Evolutionary conservation across 352 stramenopile genomes (phyloP).

Genomic region (Phytophthora vignae): DNA sequence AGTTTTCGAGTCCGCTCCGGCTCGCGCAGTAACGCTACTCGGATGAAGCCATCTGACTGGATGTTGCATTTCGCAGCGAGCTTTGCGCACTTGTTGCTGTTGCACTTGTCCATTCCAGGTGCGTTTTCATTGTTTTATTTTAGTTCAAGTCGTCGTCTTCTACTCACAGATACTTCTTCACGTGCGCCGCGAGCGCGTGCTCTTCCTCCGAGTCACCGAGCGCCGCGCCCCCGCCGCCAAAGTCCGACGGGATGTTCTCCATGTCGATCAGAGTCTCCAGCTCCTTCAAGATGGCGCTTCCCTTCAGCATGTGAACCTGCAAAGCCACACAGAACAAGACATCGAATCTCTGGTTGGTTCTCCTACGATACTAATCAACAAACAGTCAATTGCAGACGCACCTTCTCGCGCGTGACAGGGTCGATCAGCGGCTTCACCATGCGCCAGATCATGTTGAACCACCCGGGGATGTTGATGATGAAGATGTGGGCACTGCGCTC

Average conservation of each 20-base stretch:
- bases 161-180: constrained; percentile 71
- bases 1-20: not conserved
- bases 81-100: not conserved
- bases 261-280: constrained; percentile 76
- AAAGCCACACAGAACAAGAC: constrained; percentile 18
- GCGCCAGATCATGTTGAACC: constrained; percentile 95
- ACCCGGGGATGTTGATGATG: constrained; percentile 96
- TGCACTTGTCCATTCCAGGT: constrained; percentile 26
- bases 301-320: constrained; percentile 87
- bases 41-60: constrained; percentile 14
- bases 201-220: constrained; percentile 83
- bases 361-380: not conserved
- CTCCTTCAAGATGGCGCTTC: constrained; percentile 76
- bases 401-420: constrained; percentile 95
- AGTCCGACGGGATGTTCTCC: constrained; percentile 75
- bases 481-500: constrained; percentile 95
- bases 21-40: not conserved
- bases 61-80: not conserved
- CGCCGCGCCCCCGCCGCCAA: constrained; percentile 64
- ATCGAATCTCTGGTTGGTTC: constrained; percentile 1
- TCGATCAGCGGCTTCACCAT: constrained; percentile 94
- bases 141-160: constrained; percentile 9
- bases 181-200: constrained; percentile 63
- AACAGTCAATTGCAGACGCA: constrained; percentile 37
- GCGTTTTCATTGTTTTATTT: constrained; percentile 27